A percentile compares a stretch with the other conserved stretches of the same genome.
phyloP scores from a whole-genome alignment of 805 yeast genomes.

The Yarrowia sp. region DNA sequence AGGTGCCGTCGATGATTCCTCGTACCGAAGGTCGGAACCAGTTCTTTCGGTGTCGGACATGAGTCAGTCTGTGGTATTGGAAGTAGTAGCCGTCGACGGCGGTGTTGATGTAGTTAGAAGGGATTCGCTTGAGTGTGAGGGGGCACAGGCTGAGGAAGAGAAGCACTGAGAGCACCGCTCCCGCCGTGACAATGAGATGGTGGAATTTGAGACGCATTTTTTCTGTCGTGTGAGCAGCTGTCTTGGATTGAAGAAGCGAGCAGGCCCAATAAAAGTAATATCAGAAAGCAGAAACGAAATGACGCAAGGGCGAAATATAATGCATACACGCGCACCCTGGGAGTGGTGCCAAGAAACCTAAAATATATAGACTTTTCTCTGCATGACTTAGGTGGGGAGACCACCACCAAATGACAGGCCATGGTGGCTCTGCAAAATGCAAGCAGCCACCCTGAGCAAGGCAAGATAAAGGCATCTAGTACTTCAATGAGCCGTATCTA shows the following conservation, averaged over 20 bases:
- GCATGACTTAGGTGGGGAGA: constrained; percentile 3
- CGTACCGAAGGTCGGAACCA: constrained; percentile 21
- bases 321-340: constrained; percentile 17
- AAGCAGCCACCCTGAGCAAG: not conserved
- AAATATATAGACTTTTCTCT: not conserved
- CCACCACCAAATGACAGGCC: not conserved
- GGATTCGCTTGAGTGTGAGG: constrained; percentile 13
- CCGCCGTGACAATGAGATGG: constrained; percentile 5
- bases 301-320: constrained; percentile 13
- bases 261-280: constrained; percentile 6
- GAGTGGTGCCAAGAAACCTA: constrained; percentile 23
- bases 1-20: constrained; percentile 21
- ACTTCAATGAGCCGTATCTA: too few species aligned
- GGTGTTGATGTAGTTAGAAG: constrained; percentile 22
- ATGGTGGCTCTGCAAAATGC: too few species aligned
- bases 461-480: too few species aligned
- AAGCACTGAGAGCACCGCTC: not conserved
- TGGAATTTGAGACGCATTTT: constrained; percentile 20
- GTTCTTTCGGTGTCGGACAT: constrained; percentile 8
- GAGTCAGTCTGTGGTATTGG: constrained; percentile 14
- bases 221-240: not conserved
- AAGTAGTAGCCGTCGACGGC: constrained; percentile 25
- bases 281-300: not conserved
- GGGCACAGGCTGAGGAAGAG: constrained; percentile 9
- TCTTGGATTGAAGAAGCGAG: not conserved